Percentiles rank a stretch among this genome's conserved stretches.
phyloP scores from a whole-genome alignment of 805 yeast genomes.

The Zygosaccharomyces bailii region DNA sequence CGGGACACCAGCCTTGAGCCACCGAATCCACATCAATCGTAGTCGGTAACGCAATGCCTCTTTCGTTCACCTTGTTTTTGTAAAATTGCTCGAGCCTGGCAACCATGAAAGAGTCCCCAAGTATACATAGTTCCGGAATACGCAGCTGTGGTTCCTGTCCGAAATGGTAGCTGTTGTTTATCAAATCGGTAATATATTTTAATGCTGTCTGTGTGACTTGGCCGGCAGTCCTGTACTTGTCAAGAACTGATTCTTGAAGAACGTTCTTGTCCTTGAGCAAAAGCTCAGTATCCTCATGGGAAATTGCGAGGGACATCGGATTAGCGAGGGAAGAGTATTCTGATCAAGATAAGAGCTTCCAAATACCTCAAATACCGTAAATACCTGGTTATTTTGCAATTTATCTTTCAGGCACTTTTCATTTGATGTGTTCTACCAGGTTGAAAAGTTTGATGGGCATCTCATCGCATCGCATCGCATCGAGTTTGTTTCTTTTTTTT shows the following conservation, averaged over 20 bases:
- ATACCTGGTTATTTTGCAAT: not conserved
- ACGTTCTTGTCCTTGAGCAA: conserved; percentile 70
- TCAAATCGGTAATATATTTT: conserved; percentile 58
- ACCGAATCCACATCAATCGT: conserved; percentile 80
- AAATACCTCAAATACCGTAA: not conserved
- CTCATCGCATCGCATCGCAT: conserved; percentile 18
- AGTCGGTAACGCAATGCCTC: conserved; percentile 92
- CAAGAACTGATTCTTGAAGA: conserved; percentile 57
- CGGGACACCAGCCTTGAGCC: conserved; percentile 81
- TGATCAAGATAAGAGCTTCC: not conserved
- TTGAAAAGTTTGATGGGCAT: conserved; percentile 8
- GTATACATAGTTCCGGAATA: conserved; percentile 68
- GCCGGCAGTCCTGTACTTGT: conserved; percentile 86
- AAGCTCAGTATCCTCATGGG: conserved; percentile 69
- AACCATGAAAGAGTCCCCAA: conserved; percentile 73
- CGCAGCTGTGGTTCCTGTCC: conserved; percentile 41
- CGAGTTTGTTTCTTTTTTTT: conserved; percentile 15
- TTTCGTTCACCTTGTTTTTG: conserved; percentile 67
- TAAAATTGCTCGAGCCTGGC: conserved; percentile 58
- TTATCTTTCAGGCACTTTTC: not conserved
- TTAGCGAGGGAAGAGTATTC: not conserved
- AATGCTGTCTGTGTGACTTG: conserved; percentile 83
- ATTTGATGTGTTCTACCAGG: conserved; percentile 2
- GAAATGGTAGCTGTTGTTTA: conserved; percentile 69
- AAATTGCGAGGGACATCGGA: conserved; percentile 68